Conservation (phyloP, 129 eudicot species). For the Glebionis coronaria region DNA sequence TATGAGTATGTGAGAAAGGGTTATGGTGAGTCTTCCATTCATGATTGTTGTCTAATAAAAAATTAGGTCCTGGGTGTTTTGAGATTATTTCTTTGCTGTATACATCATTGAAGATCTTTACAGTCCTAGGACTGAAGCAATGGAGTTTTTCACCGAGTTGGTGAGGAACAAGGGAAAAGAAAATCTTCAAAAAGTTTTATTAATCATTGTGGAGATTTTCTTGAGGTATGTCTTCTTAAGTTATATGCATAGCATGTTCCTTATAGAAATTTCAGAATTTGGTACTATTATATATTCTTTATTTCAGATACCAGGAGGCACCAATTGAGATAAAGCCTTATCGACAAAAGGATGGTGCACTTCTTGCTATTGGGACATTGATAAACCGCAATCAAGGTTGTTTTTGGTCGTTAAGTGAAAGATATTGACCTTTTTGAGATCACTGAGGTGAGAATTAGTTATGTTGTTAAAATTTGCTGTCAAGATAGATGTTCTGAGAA, state of each 20-base stretch:
- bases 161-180: slow-evolving; percentile 93
- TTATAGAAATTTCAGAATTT: slow-evolving; percentile 54
- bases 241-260: slow-evolving; percentile 20
- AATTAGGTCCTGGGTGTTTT: neutral
- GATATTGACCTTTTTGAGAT: no score
- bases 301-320: no score
- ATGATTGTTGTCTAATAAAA: no score
- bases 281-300: no score
- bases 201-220: slow-evolving; percentile 80
- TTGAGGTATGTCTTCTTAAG: no score
- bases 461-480: no score
- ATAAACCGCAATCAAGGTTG: slow-evolving; percentile 77
- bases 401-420: no score
- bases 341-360: slow-evolving; percentile 95
- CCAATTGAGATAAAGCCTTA: slow-evolving; percentile 71
- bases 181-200: slow-evolving; percentile 80
- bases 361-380: slow-evolving; percentile 93
- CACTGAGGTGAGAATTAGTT: no score
- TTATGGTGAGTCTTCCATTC: no score
- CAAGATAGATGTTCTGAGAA: no score
- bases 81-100: slow-evolving; percentile 20
- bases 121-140: slow-evolving; percentile 96
- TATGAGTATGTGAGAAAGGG: no score
- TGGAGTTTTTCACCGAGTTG: slow-evolving; percentile 95
- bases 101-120: slow-evolving; percentile 94